A percentile compares a stretch with the other conserved stretches of the same genome.
These are phyloP conservation scores for Vachellia collinsii DNA, from an alignment of 306 rosid genomes.

Conservation along the genomic window DNA sequence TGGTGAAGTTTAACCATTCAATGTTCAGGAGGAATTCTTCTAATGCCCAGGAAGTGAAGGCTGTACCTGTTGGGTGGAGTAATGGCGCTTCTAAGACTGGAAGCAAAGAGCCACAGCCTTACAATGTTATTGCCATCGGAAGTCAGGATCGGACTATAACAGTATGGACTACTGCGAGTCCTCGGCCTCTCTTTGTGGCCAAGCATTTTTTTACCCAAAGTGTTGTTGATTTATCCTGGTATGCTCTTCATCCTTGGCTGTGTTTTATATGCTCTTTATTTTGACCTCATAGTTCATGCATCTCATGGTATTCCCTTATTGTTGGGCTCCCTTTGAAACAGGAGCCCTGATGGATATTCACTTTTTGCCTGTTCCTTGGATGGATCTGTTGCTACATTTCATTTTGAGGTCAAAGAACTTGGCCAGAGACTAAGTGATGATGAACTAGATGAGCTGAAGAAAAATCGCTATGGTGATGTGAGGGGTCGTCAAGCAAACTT, in stretches of 20 bases:
- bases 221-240: constrained; percentile 99
- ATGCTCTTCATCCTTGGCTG: constrained; percentile 35
- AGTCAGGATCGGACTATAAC: constrained; percentile 98
- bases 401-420: constrained; percentile 90
- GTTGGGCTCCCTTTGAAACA: constrained; percentile 49
- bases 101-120: constrained; percentile 82
- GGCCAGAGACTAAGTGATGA: constrained; percentile 78
- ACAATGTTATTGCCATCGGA: constrained; percentile 96
- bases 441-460: constrained; percentile 90
- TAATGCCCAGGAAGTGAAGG: constrained; percentile 71
- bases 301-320: constrained; percentile 10
- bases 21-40: constrained; percentile 78
- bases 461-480: constrained; percentile 92
- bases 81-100: constrained; percentile 84
- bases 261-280: constrained; percentile 24
- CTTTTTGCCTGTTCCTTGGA: constrained; percentile 98
- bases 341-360: constrained; percentile 98
- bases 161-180: constrained; percentile 98
- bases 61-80: constrained; percentile 83
- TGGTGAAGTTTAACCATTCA: constrained; percentile 94
- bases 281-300: constrained; percentile 8
- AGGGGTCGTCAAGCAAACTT: constrained; percentile 83
- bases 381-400: constrained; percentile 87
- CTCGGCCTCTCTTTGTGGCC: constrained; percentile 98
- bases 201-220: constrained; percentile 96